These are phyloP conservation scores for Chrysanthemum seticuspe DNA, from an alignment of 129 eudicot species.

Conservation along the genomic window DNA sequence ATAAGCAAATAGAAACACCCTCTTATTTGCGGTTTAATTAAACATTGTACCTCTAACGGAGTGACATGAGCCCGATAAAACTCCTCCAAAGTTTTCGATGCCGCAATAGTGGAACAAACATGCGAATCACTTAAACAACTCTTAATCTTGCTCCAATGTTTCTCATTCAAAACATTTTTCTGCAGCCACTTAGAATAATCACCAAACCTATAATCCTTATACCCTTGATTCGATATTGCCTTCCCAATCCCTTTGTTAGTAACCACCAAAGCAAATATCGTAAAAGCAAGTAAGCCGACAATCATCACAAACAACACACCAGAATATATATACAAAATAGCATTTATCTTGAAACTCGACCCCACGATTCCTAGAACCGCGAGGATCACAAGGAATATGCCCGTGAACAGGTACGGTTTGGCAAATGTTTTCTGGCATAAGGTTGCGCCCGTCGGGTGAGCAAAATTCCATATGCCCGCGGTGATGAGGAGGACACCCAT, in stretches of 20 bases:
- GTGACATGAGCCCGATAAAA: slow-evolving; percentile 33
- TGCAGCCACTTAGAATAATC: slow-evolving; percentile 76
- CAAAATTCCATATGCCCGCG: slow-evolving; percentile 35
- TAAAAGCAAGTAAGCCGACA: slow-evolving; percentile 37
- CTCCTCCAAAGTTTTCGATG: slow-evolving; percentile 11
- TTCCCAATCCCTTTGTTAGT: slow-evolving; percentile 52
- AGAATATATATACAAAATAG: slow-evolving; percentile 48
- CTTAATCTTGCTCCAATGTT: slow-evolving; percentile 56
- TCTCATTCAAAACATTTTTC: slow-evolving; percentile 44
- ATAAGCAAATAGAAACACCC: not conserved
- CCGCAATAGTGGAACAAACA: slow-evolving; percentile 37
- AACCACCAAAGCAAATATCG: slow-evolving; percentile 47
- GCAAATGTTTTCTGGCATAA: slow-evolving; percentile 41
- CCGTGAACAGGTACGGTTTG: slow-evolving; percentile 51
- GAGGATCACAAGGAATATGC: slow-evolving; percentile 42
- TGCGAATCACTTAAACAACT: slow-evolving; percentile 55
- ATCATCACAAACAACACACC: slow-evolving; percentile 43
- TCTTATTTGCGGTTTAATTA: not conserved
- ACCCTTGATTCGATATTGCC: slow-evolving; percentile 45
- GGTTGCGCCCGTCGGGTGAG: slow-evolving; percentile 31
- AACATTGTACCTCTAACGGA: slow-evolving; percentile 44
- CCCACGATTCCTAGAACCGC: slow-evolving; percentile 61
- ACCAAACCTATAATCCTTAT: slow-evolving; percentile 38
- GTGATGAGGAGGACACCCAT: slow-evolving; percentile 40
- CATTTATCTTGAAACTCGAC: slow-evolving; percentile 31